A percentile compares a stretch with the other conserved stretches of the same genome.
These are phyloP conservation scores for Verticillium isaacii DNA, from an alignment of 2,329 filamentous ascomycete species.

Conservation along the genomic window DNA sequence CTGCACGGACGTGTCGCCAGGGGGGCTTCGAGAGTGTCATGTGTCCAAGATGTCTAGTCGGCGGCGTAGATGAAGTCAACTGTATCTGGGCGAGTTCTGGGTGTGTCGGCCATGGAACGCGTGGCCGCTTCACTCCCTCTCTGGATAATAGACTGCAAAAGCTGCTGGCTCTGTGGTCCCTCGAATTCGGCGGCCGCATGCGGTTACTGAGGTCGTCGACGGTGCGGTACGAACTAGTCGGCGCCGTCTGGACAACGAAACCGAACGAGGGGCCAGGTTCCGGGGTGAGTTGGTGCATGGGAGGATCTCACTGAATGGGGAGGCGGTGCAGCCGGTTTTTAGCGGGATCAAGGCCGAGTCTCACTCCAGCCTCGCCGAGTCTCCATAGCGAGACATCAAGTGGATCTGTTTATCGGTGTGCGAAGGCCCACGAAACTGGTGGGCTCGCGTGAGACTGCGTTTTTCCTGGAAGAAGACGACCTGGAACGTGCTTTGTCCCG, in stretches of 20 bases:
- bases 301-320: background rate
- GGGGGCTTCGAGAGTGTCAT: constrained; percentile 10
- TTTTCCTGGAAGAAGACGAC: background rate
- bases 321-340: background rate
- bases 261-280: background rate
- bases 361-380: background rate
- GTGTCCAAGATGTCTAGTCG: constrained; percentile 5
- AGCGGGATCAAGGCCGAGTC: background rate
- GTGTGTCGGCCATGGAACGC: background rate
- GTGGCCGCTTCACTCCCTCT: background rate
- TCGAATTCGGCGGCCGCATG: background rate
- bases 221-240: background rate
- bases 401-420: background rate
- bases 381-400: background rate
- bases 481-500: background rate
- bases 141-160: background rate
- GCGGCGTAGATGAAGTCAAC: background rate
- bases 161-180: background rate
- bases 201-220: background rate
- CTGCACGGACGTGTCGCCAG: background rate
- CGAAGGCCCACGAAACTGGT: background rate
- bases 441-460: background rate
- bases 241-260: background rate
- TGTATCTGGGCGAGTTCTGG: background rate
- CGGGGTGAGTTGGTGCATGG: background rate